Evolutionary conservation across 1,284 basidiomycete genomes (phyloP).

Genomic region (Malassezia pachydermatis): DNA sequence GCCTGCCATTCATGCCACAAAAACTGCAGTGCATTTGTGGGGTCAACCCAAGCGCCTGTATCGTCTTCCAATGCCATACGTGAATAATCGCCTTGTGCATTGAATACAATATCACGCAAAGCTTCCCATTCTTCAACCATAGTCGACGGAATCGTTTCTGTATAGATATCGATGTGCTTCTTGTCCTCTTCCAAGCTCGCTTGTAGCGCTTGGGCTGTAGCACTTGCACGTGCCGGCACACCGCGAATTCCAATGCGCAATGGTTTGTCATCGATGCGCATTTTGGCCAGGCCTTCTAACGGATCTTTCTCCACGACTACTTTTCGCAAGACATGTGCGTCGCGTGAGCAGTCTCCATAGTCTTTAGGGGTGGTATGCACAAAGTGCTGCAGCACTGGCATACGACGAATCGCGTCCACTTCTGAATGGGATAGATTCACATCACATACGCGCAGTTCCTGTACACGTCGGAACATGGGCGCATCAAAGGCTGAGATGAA

Average conservation of each 20-base stretch:
- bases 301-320: slow-evolving; percentile 16
- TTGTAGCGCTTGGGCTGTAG: not conserved
- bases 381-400: slow-evolving; percentile 31
- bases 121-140: slow-evolving; percentile 40
- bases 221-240: not conserved
- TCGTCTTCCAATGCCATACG: slow-evolving; percentile 10
- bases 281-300: slow-evolving; percentile 1
- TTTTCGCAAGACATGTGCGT: slow-evolving; percentile 25
- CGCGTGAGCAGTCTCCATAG: slow-evolving; percentile 31
- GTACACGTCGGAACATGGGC: slow-evolving; percentile 37
- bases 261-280: not conserved
- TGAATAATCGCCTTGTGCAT: slow-evolving; percentile 11
- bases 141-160: not conserved
- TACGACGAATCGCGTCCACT: slow-evolving; percentile 31
- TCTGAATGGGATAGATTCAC: slow-evolving; percentile 39
- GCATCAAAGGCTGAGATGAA: slow-evolving; percentile 40
- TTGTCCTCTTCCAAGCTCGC: not conserved
- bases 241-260: not conserved
- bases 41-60: slow-evolving; percentile 5
- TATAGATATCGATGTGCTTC: not conserved
- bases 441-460: slow-evolving; percentile 32
- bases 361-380: slow-evolving; percentile 36
- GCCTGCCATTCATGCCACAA: slow-evolving; percentile 9
- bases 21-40: slow-evolving; percentile 1
- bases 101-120: slow-evolving; percentile 29